A percentile compares a stretch with the other conserved stretches of the same genome.
Evolutionary conservation across 2,329 filamentous ascomycete genomes (phyloP).

Genomic region (Aphanoascus verrucosus): DNA sequence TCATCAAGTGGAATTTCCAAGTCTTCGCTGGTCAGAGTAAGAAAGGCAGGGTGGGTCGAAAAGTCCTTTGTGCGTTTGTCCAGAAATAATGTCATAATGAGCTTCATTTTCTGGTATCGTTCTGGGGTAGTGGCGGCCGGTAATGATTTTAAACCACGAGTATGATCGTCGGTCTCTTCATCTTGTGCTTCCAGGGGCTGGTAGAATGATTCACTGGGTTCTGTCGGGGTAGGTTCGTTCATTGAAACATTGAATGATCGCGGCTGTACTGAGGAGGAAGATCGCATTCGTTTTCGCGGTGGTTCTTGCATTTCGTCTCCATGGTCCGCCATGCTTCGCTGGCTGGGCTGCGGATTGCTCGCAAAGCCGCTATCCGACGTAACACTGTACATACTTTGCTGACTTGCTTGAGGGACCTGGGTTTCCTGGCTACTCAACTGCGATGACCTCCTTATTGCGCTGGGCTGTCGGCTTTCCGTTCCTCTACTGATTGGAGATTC

Average conservation of each 20-base stretch:
- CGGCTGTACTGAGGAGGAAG: slow-evolving; percentile 39
- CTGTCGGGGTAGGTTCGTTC: slow-evolving; percentile 35
- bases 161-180: slow-evolving; percentile 11
- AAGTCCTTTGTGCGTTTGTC: slow-evolving; percentile 60
- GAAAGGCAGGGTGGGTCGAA: slow-evolving; percentile 64
- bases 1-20: slow-evolving; percentile 87
- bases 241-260: slow-evolving; percentile 32
- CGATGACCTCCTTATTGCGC: slow-evolving; percentile 60
- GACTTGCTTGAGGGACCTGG: slow-evolving; percentile 54
- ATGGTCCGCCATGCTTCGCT: slow-evolving; percentile 24
- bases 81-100: slow-evolving; percentile 73
- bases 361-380: slow-evolving; percentile 64
- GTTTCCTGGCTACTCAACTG: slow-evolving; percentile 53
- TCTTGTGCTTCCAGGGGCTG: slow-evolving; percentile 23
- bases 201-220: slow-evolving; percentile 39
- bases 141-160: slow-evolving; percentile 30
- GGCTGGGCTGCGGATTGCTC: slow-evolving; percentile 51
- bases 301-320: slow-evolving; percentile 45
- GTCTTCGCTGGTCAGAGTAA: slow-evolving; percentile 64
- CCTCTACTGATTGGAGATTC: slow-evolving; percentile 69
- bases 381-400: slow-evolving; percentile 63
- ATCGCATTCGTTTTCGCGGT: slow-evolving; percentile 63
- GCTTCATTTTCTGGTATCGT: slow-evolving; percentile 66
- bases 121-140: slow-evolving; percentile 49
- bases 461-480: slow-evolving; percentile 54